These are phyloP conservation scores for Besnoitia besnoiti DNA, from an alignment of 169 alveolate species.

Conservation along the genomic window DNA sequence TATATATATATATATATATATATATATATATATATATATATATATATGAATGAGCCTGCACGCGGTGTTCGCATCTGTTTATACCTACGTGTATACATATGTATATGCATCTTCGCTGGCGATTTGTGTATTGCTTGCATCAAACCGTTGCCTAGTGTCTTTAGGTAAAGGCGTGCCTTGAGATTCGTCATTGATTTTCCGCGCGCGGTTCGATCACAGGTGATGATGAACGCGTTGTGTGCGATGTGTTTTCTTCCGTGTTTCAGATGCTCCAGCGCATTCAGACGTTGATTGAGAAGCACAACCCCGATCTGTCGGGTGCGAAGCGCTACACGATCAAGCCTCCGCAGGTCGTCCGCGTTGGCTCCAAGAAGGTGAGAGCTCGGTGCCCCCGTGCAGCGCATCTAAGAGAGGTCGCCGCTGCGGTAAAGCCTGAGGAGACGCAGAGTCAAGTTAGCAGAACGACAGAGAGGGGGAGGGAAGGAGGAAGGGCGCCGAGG, in stretches of 20 bases:
- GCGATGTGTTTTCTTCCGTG: background rate
- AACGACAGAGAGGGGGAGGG: too few species aligned
- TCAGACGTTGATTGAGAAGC: slow-evolving; percentile 83
- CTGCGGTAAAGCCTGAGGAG: too few species aligned
- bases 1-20: background rate
- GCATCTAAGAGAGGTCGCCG: too few species aligned
- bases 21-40: slow-evolving; percentile 1
- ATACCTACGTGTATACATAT: background rate
- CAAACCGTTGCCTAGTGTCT: too few species aligned
- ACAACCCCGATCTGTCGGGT: slow-evolving; percentile 90
- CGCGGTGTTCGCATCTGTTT: background rate
- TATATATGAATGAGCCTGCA: background rate
- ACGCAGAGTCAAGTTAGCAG: too few species aligned
- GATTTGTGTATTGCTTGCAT: background rate
- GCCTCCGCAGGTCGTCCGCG: slow-evolving; percentile 95
- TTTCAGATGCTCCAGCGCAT: slow-evolving; percentile 86
- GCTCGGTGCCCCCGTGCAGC: background rate
- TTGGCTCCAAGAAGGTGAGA: slow-evolving; percentile 92
- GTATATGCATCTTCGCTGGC: background rate
- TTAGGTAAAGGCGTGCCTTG: background rate
- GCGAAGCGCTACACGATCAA: slow-evolving; percentile 86
- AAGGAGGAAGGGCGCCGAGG: background rate
- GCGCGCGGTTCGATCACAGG: background rate
- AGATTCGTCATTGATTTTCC: background rate
- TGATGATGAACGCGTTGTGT: background rate